Conservation (phyloP, 73 alveolate genomes). For the Paramecium tetraurelia region DNA sequence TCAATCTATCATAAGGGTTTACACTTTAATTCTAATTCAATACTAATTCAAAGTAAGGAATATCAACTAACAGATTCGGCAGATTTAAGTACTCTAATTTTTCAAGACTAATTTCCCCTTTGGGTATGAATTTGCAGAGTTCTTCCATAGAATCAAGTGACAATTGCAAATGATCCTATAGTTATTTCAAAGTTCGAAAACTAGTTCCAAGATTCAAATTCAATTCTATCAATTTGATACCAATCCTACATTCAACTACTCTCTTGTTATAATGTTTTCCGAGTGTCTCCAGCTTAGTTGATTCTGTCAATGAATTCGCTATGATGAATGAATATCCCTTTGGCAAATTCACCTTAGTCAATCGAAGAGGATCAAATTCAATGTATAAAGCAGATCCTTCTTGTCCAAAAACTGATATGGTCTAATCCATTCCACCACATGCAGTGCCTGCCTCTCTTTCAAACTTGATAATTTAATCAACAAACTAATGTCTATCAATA, state of each 20-base stretch:
- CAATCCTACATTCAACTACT: conserved; percentile 88
- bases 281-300: conserved; percentile 73
- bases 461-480: conserved; percentile 58
- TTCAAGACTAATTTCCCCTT: conserved; percentile 31
- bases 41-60: conserved; percentile 73
- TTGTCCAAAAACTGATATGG: conserved; percentile 80
- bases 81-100: background rate
- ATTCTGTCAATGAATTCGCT: conserved; percentile 82
- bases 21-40: conserved; percentile 58
- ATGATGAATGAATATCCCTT: conserved; percentile 74
- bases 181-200: conserved; percentile 63
- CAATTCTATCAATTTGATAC: conserved; percentile 10
- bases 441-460: conserved; percentile 87
- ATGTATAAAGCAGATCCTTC: conserved; percentile 72
- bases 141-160: conserved; percentile 57
- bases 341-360: conserved; percentile 70
- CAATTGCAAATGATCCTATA: conserved; percentile 66
- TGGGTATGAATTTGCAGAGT: conserved; percentile 51
- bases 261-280: conserved; percentile 84
- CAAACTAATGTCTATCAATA: conserved; percentile 53
- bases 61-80: conserved; percentile 57
- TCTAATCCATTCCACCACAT: conserved; percentile 93
- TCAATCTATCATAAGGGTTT: conserved; percentile 76
- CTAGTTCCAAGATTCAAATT: conserved; percentile 39
- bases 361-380: conserved; percentile 71